These are phyloP conservation scores for Trichosporon coremiiforme DNA, from an alignment of 1,284 basidiomycete species.

Conservation along the genomic window DNA sequence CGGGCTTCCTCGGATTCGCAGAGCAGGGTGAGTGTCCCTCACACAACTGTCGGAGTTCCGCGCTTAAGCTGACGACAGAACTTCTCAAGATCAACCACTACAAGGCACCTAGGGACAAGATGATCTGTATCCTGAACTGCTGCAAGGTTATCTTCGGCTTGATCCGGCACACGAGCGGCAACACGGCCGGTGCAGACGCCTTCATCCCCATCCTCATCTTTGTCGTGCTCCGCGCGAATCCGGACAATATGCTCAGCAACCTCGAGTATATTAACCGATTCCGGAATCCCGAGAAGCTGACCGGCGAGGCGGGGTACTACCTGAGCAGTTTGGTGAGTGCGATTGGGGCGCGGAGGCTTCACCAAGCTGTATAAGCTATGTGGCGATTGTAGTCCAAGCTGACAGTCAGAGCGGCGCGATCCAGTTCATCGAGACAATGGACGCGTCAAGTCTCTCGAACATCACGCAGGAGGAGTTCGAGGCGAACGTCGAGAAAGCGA, in stretches of 20 bases:
- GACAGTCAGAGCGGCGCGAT: slow-evolving; percentile 71
- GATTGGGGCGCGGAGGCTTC: no score
- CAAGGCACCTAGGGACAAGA: slow-evolving; percentile 95
- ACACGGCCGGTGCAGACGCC: slow-evolving; percentile 75
- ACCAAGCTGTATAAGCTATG: no score
- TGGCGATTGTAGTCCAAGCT: no score
- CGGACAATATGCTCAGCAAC: slow-evolving; percentile 89
- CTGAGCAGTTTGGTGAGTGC: slow-evolving; percentile 86
- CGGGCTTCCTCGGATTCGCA: slow-evolving; percentile 91
- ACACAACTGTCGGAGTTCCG: no score
- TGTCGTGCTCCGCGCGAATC: slow-evolving; percentile 90
- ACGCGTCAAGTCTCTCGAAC: slow-evolving; percentile 85
- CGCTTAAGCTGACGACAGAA: slow-evolving; percentile 63
- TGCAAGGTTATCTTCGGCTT: slow-evolving; percentile 99
- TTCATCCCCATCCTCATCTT: slow-evolving; percentile 95
- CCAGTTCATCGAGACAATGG: slow-evolving; percentile 95
- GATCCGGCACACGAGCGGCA: slow-evolving; percentile 74
- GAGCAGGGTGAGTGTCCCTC: slow-evolving; percentile 72
- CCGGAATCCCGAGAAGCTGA: slow-evolving; percentile 81
- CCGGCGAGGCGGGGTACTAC: slow-evolving; percentile 96
- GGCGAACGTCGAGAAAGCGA: slow-evolving; percentile 71
- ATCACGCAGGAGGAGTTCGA: slow-evolving; percentile 94
- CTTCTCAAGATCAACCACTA: slow-evolving; percentile 97
- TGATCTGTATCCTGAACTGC: slow-evolving; percentile 95
- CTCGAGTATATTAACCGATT: slow-evolving; percentile 99